phyloP scores from a whole-genome alignment of 2,329 filamentous ascomycete species.

The Rutstroemia sp. region DNA sequence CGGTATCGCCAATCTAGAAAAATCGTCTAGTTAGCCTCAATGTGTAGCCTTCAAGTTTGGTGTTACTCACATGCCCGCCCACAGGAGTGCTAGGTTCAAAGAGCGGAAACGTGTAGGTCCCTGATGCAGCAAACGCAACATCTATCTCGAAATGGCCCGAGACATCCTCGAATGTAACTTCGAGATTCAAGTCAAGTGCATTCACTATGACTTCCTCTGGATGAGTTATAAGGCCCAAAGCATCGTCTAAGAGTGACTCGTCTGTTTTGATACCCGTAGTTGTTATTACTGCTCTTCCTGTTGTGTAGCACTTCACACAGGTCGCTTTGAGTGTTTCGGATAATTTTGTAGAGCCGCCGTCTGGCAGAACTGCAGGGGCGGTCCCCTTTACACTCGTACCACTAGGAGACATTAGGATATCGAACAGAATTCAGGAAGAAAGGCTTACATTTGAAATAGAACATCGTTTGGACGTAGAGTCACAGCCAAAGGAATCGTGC shows the following conservation, averaged over 20 bases:
- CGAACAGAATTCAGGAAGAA: not conserved
- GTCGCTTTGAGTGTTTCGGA: not conserved
- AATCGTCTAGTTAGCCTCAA: not conserved
- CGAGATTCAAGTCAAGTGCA: slow-evolving; percentile 9
- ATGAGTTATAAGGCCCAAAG: not conserved
- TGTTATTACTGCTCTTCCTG: not conserved
- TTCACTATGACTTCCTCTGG: slow-evolving; percentile 3
- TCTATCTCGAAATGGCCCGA: slow-evolving; percentile 15
- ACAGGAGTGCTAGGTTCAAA: slow-evolving; percentile 7
- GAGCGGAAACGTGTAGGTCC: slow-evolving; percentile 9
- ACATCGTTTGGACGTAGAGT: not conserved
- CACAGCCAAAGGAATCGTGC: not conserved
- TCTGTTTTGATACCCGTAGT: not conserved
- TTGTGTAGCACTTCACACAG: slow-evolving; percentile 4
- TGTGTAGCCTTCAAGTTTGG: not conserved
- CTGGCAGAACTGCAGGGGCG: not conserved
- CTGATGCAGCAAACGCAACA: slow-evolving; percentile 8
- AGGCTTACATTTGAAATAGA: not conserved
- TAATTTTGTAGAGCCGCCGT: not conserved
- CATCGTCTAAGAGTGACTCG: not conserved
- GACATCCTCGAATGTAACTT: slow-evolving; percentile 9
- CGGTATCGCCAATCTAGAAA: not conserved
- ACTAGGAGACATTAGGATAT: not conserved
- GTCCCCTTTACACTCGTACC: not conserved
- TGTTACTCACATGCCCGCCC: not conserved